Evolutionary conservation across 257 asterid species (phyloP).

Genomic region (Avicennia marina): DNA sequence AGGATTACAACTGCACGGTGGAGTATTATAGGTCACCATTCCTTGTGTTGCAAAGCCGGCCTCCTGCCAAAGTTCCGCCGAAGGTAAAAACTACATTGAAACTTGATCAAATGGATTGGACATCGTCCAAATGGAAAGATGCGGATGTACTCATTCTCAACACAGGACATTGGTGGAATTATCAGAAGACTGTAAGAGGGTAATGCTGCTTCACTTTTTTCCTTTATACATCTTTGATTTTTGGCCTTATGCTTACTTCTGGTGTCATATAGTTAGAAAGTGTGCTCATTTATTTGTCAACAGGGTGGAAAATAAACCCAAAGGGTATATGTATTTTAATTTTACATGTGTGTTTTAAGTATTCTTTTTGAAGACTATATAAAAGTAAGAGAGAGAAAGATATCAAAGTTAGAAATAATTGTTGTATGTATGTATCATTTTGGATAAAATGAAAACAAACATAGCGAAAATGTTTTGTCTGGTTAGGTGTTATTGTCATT

Average conservation of each 20-base stretch:
- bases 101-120: slow-evolving; percentile 84
- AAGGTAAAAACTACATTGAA: slow-evolving; percentile 63
- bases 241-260: background rate
- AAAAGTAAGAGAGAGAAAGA: too few species aligned
- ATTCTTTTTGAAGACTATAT: too few species aligned
- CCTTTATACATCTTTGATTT: background rate
- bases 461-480: too few species aligned
- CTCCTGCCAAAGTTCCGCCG: slow-evolving; percentile 45
- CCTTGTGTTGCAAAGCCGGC: slow-evolving; percentile 83
- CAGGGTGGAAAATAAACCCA: too few species aligned
- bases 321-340: too few species aligned
- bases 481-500: too few species aligned
- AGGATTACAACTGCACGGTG: slow-evolving; percentile 80
- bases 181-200: slow-evolving; percentile 85
- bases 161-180: slow-evolving; percentile 93
- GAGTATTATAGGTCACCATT: slow-evolving; percentile 89
- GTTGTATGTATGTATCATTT: too few species aligned
- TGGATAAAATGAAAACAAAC: too few species aligned
- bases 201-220: slow-evolving; percentile 22
- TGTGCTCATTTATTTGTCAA: too few species aligned
- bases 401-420: too few species aligned
- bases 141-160: slow-evolving; percentile 73
- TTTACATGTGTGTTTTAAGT: too few species aligned
- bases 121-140: slow-evolving; percentile 57
- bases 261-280: too few species aligned